Conservation (phyloP, 2,329 filamentous ascomycete genomes). For the Xylariaceae sp. region DNA sequence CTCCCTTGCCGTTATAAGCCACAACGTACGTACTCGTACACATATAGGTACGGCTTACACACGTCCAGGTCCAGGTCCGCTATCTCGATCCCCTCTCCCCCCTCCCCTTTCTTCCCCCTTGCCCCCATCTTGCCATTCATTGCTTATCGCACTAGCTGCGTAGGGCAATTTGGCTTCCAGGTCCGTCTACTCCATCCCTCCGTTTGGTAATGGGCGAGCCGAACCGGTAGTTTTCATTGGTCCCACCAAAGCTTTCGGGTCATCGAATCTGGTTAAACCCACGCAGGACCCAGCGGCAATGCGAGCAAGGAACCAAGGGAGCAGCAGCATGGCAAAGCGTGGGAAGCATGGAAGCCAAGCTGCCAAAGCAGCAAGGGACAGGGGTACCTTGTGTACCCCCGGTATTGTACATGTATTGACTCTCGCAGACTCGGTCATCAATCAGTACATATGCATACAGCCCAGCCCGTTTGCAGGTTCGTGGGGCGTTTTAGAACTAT, state of each 20-base stretch:
- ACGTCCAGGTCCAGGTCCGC: background rate
- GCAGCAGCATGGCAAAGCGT: slow-evolving; percentile 18
- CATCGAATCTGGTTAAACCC: slow-evolving; percentile 29
- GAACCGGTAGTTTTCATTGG: slow-evolving; percentile 28
- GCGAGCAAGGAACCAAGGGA: slow-evolving; percentile 28
- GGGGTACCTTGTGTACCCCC: slow-evolving; percentile 24
- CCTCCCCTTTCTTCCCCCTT: slow-evolving; percentile 14
- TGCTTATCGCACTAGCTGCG: slow-evolving; percentile 14
- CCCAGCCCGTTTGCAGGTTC: background rate
- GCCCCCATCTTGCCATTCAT: slow-evolving; percentile 9
- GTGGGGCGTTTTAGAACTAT: background rate
- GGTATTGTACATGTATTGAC: background rate
- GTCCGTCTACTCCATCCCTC: slow-evolving; percentile 26
- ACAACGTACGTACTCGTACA: background rate
- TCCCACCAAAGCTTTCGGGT: slow-evolving; percentile 26
- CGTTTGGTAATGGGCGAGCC: slow-evolving; percentile 31
- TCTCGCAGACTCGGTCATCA: background rate
- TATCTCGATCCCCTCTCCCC: slow-evolving; percentile 16
- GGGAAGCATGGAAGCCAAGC: slow-evolving; percentile 24
- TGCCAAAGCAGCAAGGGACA: slow-evolving; percentile 24
- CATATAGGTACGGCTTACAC: background rate
- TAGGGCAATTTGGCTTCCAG: slow-evolving; percentile 23
- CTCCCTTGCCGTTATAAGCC: background rate
- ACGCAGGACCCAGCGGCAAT: slow-evolving; percentile 32
- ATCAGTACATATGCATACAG: background rate